phyloP scores from a whole-genome alignment of 495 filamentous ascomycete genomes.

The Tuber melanosporum region DNA sequence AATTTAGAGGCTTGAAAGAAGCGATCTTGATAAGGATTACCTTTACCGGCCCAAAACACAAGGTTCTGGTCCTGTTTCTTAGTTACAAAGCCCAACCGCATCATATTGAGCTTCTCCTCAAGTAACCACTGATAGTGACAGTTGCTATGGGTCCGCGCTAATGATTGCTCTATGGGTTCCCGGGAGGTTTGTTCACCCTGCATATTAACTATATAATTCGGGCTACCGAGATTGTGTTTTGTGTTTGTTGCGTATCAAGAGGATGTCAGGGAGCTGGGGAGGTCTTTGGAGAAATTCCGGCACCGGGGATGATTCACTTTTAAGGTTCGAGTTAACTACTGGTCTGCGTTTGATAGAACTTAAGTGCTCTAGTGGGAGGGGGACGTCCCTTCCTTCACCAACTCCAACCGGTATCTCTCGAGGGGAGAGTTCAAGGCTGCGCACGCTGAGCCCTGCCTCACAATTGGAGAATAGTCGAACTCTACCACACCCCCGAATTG shows the following conservation, averaged over 20 bases:
- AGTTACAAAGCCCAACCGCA: background rate
- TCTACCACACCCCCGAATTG: background rate
- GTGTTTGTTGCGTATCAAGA: background rate
- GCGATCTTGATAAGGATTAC: background rate
- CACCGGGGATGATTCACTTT: background rate
- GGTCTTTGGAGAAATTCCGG: background rate
- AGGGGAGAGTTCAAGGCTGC: background rate
- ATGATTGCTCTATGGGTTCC: background rate
- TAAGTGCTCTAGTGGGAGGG: background rate
- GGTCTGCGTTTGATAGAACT: background rate
- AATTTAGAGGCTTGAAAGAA: background rate
- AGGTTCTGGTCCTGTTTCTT: background rate
- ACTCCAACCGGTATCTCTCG: background rate
- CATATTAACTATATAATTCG: background rate
- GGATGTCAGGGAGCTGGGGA: background rate
- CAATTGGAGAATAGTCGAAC: background rate
- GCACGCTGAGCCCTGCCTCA: background rate
- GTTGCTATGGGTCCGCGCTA: background rate
- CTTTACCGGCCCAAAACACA: slow-evolving; percentile 3
- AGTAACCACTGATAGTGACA: background rate
- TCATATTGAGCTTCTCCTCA: background rate
- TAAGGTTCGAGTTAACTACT: background rate
- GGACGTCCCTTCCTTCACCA: background rate
- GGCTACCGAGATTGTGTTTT: background rate
- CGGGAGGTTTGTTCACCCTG: background rate